phyloP scores from a whole-genome alignment of 106 monocot genomes.

The Iris macrosiphon region DNA sequence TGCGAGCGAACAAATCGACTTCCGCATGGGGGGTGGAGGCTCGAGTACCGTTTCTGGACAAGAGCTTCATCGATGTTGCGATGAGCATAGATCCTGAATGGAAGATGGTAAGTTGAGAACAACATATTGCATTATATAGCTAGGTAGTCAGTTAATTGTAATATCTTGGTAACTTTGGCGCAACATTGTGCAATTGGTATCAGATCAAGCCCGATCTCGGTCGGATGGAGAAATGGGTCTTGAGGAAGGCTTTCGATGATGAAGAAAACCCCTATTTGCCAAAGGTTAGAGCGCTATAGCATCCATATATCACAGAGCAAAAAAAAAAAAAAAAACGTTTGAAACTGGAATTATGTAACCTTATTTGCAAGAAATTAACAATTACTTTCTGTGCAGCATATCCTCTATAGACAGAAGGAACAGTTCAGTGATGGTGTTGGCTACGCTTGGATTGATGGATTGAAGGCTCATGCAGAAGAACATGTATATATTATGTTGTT shows the following conservation, averaged over 20 bases:
- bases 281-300: no score
- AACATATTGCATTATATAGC: no score
- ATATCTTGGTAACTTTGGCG: neutral
- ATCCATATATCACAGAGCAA: no score
- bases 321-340: no score
- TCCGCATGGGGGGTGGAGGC: constrained; percentile 64
- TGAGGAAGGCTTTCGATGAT: constrained; percentile 57
- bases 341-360: no score
- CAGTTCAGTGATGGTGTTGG: constrained; percentile 71
- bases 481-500: constrained; percentile 17
- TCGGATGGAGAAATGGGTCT: constrained; percentile 55
- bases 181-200: neutral
- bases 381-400: constrained; percentile 36
- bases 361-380: no score
- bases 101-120: constrained; percentile 31
- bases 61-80: constrained; percentile 47
- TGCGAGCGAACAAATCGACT: constrained; percentile 56
- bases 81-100: constrained; percentile 69
- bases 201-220: constrained; percentile 48
- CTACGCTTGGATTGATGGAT: constrained; percentile 63
- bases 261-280: constrained; percentile 56
- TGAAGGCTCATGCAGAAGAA: constrained; percentile 41
- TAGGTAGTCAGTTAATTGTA: neutral
- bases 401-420: constrained; percentile 62
- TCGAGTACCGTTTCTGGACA: constrained; percentile 63